Percentiles rank a stretch among this genome's conserved stretches.
Evolutionary conservation across 441 rosid species (phyloP).

Genomic region (Adansonia gregorii): DNA sequence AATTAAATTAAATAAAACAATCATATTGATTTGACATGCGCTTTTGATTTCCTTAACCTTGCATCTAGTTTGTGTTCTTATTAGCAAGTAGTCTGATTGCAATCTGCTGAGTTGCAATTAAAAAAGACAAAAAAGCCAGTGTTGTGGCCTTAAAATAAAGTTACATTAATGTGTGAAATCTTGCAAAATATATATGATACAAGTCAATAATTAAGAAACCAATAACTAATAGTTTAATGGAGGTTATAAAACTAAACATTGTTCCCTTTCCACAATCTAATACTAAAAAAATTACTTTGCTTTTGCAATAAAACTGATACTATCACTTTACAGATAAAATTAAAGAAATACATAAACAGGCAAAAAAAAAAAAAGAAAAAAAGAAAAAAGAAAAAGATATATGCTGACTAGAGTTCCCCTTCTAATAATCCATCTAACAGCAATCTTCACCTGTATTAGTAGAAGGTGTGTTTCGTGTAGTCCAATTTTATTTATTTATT

Average conservation of each 20-base stretch:
- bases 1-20: no score
- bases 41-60: no score
- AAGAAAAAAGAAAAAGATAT: no score
- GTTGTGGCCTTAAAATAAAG: neutral
- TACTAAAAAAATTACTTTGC: neutral
- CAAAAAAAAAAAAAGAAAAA: no score
- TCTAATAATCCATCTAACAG: no score
- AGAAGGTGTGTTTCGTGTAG: no score
- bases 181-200: neutral
- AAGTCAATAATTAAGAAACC: neutral
- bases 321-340: neutral
- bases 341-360: neutral
- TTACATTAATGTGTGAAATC: conserved; percentile 6
- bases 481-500: no score
- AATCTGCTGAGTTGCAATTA: neutral
- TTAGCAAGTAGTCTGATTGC: neutral
- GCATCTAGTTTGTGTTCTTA: no score
- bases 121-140: neutral
- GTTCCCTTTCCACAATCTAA: neutral
- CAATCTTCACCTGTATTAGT: no score
- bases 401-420: no score
- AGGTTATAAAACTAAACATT: neutral
- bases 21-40: no score
- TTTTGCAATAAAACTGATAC: neutral
- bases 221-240: neutral